Evolutionary conservation across 441 rosid species (phyloP).

Genomic region (Eruca vesicaria): DNA sequence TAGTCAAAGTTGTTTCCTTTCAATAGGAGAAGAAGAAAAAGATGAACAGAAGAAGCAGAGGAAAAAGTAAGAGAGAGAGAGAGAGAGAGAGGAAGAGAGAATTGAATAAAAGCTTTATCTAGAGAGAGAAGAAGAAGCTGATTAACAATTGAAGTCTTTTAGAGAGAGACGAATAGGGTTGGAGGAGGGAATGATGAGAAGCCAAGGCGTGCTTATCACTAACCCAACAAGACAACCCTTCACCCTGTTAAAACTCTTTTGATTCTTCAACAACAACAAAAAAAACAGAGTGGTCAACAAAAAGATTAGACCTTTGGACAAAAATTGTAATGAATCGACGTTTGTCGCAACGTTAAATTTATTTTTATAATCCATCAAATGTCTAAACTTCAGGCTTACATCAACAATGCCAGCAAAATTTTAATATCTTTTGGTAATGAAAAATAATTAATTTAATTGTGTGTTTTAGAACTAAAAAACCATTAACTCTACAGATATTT

Average conservation of each 20-base stretch:
- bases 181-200: constrained; percentile 82
- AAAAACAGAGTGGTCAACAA: background rate
- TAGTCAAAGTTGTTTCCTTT: constrained; percentile 19
- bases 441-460: background rate
- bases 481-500: background rate
- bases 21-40: constrained; percentile 25
- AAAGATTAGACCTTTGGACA: background rate
- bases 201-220: constrained; percentile 97
- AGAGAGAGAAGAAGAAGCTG: constrained; percentile 44
- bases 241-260: constrained; percentile 27
- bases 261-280: constrained; percentile 4
- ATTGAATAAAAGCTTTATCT: constrained; percentile 16
- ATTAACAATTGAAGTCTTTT: constrained; percentile 31
- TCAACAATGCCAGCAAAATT: constrained; percentile 13
- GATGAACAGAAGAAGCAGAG: constrained; percentile 29
- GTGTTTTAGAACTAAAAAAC: background rate
- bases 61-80: constrained; percentile 30
- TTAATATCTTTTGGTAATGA: background rate
- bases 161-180: constrained; percentile 35
- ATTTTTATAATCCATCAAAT: background rate
- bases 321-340: too few relatives aligned
- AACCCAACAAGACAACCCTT: constrained; percentile 44
- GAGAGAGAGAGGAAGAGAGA: constrained; percentile 41
- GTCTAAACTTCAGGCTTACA: background rate
- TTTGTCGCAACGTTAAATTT: background rate